Evolutionary conservation across 345 rosid species (phyloP).

Genomic region (Gynandropsis gynandra): DNA sequence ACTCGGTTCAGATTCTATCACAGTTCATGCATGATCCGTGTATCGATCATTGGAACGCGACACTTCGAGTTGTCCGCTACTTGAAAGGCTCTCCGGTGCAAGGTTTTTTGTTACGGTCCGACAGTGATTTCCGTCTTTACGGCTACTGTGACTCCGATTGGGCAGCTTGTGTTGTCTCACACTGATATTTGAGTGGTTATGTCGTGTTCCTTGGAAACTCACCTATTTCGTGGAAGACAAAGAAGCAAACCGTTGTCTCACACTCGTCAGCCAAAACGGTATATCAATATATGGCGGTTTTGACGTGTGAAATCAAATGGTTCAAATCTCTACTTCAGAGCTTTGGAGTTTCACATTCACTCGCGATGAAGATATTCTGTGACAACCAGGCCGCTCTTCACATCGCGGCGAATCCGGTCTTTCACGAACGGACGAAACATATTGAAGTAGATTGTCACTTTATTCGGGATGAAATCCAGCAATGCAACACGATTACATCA

Average conservation of each 20-base stretch:
- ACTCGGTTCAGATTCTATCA: too few species aligned
- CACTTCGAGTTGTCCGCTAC: too few species aligned
- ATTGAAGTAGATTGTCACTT: conserved; percentile 8
- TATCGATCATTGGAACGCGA: too few species aligned
- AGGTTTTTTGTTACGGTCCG: too few species aligned
- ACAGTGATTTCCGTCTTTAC: too few species aligned
- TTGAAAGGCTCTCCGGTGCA: too few species aligned
- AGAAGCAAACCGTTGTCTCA: too few species aligned
- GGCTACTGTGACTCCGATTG: conserved; percentile 10
- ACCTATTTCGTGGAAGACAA: too few species aligned
- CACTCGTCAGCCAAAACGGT: neutral
- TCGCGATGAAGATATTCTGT: neutral
- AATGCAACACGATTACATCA: neutral
- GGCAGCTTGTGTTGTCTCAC: too few species aligned
- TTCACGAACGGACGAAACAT: conserved; percentile 5
- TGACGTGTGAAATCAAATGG: neutral
- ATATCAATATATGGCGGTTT: conserved; percentile 2
- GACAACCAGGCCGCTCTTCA: neutral
- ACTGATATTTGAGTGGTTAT: too few species aligned
- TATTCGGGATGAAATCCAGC: neutral
- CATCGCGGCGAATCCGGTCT: neutral
- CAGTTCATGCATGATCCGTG: too few species aligned
- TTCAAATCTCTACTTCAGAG: neutral
- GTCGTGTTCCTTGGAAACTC: too few species aligned
- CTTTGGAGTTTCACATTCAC: neutral